These are phyloP conservation scores for Amanita exitialis DNA, from an alignment of 768 basidiomycete species.

Conservation along the genomic window DNA sequence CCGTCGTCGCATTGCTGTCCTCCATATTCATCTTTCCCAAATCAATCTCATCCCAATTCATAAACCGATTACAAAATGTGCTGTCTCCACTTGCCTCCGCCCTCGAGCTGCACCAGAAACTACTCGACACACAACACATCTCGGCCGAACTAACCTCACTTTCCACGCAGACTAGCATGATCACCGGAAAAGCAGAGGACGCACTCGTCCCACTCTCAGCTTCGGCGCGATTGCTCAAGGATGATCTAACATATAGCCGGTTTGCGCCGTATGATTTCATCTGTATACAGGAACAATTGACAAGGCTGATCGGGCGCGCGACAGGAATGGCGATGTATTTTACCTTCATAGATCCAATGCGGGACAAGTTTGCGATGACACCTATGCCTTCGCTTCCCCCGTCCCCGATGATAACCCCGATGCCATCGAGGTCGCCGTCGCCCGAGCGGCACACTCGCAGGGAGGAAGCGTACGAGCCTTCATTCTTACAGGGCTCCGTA, in stretches of 20 bases:
- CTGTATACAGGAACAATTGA: slow-evolving; percentile 35
- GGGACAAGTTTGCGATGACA: slow-evolving; percentile 45
- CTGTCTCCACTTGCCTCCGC: slow-evolving; percentile 36
- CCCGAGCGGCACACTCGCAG: background rate
- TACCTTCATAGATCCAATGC: slow-evolving; percentile 48
- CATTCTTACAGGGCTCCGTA: too few relatives aligned
- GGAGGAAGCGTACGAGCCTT: background rate
- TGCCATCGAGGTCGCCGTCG: slow-evolving; percentile 22
- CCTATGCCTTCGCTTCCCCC: slow-evolving; percentile 26
- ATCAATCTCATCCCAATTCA: slow-evolving; percentile 52
- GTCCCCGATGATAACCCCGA: slow-evolving; percentile 15
- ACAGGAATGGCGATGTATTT: slow-evolving; percentile 59
- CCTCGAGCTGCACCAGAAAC: slow-evolving; percentile 33
- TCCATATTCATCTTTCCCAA: slow-evolving; percentile 54
- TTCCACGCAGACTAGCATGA: slow-evolving; percentile 18
- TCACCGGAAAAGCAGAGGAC: slow-evolving; percentile 33
- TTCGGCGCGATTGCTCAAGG: slow-evolving; percentile 38
- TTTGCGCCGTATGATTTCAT: slow-evolving; percentile 50
- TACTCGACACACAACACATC: slow-evolving; percentile 33
- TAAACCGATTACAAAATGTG: slow-evolving; percentile 34
- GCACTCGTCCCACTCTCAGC: slow-evolving; percentile 41
- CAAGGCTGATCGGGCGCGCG: slow-evolving; percentile 45
- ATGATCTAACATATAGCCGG: slow-evolving; percentile 51
- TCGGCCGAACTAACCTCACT: slow-evolving; percentile 26
- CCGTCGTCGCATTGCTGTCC: slow-evolving; percentile 38